These are phyloP conservation scores for Diaporthe aspalathi DNA, from an alignment of 2,329 filamentous ascomycete species.

Conservation along the genomic window DNA sequence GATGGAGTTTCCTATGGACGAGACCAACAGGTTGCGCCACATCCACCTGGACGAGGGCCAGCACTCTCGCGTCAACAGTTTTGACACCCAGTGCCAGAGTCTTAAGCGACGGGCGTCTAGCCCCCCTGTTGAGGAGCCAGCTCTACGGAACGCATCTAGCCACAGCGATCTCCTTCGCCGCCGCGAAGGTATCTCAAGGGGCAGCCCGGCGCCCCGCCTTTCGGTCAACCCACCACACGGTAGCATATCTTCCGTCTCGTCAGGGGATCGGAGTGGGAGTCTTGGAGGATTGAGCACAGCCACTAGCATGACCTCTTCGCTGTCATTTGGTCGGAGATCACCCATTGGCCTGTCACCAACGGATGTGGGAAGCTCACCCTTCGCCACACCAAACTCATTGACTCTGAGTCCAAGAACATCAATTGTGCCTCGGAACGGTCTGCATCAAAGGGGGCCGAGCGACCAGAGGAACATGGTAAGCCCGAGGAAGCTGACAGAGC, in stretches of 20 bases:
- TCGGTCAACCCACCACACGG: conserved; percentile 54
- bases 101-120: conserved; percentile 69
- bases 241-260: conserved; percentile 58
- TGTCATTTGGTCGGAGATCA: conserved; percentile 59
- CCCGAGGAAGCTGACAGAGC: conserved; percentile 63
- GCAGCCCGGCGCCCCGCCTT: conserved; percentile 64
- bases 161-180: conserved; percentile 60
- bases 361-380: conserved; percentile 58
- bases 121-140: conserved; percentile 61
- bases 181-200: conserved; percentile 60
- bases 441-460: conserved; percentile 60
- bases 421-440: conserved; percentile 51
- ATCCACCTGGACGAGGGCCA: conserved; percentile 58
- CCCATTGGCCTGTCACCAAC: conserved; percentile 62
- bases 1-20: conserved; percentile 60
- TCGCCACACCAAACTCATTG: conserved; percentile 59
- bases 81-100: conserved; percentile 55
- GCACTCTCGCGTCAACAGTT: conserved; percentile 41
- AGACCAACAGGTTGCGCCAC: conserved; percentile 53
- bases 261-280: conserved; percentile 59
- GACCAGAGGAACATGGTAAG: conserved; percentile 56
- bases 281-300: conserved; percentile 59
- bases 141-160: conserved; percentile 52
- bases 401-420: conserved; percentile 62
- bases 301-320: conserved; percentile 56